Base-by-base conservation (phyloP, 208 protist species). In the Leishmania arabica region DNA sequence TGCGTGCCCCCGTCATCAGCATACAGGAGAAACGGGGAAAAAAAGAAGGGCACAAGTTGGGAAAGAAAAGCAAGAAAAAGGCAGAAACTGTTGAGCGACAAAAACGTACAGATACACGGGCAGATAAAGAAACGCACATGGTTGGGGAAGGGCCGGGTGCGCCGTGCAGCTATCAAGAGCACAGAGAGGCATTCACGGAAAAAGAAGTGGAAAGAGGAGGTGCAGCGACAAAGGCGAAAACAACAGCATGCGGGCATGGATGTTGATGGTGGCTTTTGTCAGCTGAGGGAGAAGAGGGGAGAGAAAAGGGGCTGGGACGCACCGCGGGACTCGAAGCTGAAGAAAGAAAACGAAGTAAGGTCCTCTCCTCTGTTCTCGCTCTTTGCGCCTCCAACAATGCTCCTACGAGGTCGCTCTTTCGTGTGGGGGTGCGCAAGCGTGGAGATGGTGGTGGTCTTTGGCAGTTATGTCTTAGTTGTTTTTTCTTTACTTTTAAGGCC, bases 161-260 rank as follows among this genome's bases (percentile, higher is more conserved):
- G 19, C 17, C 65, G 15, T 70, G 34, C 34, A 70, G 9, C 11
- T 3, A 47, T n/a, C 65, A 70, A 70, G 37, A 47, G 19, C 65
- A n/a, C 19, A 37, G 21, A 45, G 19, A 45, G 65, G 37, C 31
- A 70, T 24, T 45, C 21, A 34, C 54, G 37, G 51, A 9, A 73
- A 37, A 72, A 58, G 5, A 53, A 53, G 31, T 72, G 27, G 73
- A 53, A 56, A 21, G 75, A 49, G 7, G 70, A 56, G 64, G 8
- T 70, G 53, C 56, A 60, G 34, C 19, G 3, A 60, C 42, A 58
- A 77, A 34, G 45, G 75, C 27, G 56, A 77, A 78, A 49, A 47
- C 68, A 49, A 51, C 34, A 47, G 15, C 27, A 51, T 37, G 37
- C 6, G 64, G 51, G 37, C 68, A 11, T 45, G 7, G 58, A 53